Base-by-base conservation (phyloP, 164 flowering plant species). In the Cinnamomum chago region DNA sequence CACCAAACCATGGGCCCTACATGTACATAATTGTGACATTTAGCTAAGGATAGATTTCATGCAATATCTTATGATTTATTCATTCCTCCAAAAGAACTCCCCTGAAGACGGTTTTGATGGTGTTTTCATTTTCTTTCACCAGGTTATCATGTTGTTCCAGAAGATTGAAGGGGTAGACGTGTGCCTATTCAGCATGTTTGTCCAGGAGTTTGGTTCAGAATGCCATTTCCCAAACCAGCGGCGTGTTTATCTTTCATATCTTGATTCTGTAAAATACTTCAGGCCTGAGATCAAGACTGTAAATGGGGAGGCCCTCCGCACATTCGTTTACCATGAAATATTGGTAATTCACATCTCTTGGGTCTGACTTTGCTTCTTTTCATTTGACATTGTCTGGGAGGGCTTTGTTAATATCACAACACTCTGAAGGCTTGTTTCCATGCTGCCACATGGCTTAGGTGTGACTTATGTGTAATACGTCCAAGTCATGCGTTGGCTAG, bases 101-200 rank as follows among this genome's bases (percentile, higher is more conserved):
- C 47, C 47, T 40, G 47, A 40, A 40, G 47, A 40, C 10, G 1
- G 10, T 40, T 40, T 40, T 40, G 47, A 40, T 40, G 9, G 9
- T 40, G 47, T 40, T 40, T 40, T 40, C 10, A 9, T 40, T 40
- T 40, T 40, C 15, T 62, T 76, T 67, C 72, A 81, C 69, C 87
- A 96, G 99, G 99, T 91, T 17, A 67, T 96, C 78, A 81, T 96
- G 73, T 82, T 96, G 74, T 96, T 96, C 83, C 99, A 96, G 84
- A 96, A 88, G 84, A 96, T 94, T 81, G 99, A 96, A 83, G 98
- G 98, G 35, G 99, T 96, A n/a, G 99, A 96, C 83, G 99, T 96
- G 17, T 94, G 98, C 85, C 83, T 96, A 13, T 96, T 92, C 83
- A 95, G 97, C 77, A 96, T 96, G 99, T 96, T 92, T 81, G 98